phyloP scores from a whole-genome alignment of 2,329 filamentous ascomycete species.

The Colletotrichum simmondsii region DNA sequence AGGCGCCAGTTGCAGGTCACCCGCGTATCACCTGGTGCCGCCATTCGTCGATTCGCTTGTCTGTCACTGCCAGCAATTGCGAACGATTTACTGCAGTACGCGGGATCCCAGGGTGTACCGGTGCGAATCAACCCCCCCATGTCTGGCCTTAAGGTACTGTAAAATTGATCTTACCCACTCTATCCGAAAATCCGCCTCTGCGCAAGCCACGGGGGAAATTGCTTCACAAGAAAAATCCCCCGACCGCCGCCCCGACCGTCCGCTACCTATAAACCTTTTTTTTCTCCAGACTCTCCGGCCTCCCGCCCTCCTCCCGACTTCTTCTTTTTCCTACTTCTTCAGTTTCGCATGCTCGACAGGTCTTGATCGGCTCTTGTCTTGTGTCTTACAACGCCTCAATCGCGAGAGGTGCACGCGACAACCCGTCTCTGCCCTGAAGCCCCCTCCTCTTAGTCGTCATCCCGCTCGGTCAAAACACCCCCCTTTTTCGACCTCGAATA shows the following conservation, averaged over 20 bases:
- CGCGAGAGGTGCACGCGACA: slow-evolving; percentile 3
- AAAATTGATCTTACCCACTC: slow-evolving; percentile 24
- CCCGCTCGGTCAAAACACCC: neutral
- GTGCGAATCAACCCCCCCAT: slow-evolving; percentile 13
- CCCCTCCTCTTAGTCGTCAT: neutral
- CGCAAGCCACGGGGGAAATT: slow-evolving; percentile 32
- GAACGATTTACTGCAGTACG: neutral
- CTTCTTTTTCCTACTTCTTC: neutral
- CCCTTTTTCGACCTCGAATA: neutral
- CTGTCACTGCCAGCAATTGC: neutral
- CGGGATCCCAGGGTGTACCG: too few relatives aligned
- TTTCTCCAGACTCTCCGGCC: neutral
- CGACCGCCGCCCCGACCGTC: slow-evolving; percentile 11
- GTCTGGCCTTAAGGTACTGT: neutral
- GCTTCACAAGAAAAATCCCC: slow-evolving; percentile 27
- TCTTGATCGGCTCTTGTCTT: slow-evolving; percentile 13
- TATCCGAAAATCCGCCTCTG: slow-evolving; percentile 23
- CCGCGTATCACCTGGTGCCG: neutral
- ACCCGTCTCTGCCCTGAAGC: neutral
- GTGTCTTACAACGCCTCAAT: neutral
- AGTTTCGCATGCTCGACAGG: neutral
- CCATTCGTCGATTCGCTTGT: neutral
- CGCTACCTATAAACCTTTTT: neutral
- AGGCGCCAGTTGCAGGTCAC: neutral
- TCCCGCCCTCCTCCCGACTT: neutral